A percentile compares a stretch with the other conserved stretches of the same genome.
phyloP scores from a whole-genome alignment of 2,329 filamentous ascomycete species.

The Curvularia hawaiiensis region DNA sequence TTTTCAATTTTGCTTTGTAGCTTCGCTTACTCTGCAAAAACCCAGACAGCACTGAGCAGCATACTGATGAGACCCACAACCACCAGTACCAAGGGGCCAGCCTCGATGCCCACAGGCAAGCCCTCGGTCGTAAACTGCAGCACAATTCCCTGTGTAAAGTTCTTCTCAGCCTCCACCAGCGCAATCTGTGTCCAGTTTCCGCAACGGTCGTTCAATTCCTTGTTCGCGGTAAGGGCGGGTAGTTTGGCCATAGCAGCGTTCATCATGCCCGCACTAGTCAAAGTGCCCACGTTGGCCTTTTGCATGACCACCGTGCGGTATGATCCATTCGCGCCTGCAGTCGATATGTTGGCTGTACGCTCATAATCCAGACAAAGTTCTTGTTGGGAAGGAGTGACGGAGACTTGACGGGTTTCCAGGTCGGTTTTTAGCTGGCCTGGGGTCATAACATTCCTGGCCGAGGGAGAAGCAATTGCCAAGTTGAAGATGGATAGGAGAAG shows the following conservation, averaged over 20 bases:
- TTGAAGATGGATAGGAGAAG: constrained; percentile 35
- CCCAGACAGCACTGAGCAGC: constrained; percentile 33
- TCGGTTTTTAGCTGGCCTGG: constrained; percentile 14
- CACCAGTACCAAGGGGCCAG: constrained; percentile 29
- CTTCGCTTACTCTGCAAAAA: constrained; percentile 22
- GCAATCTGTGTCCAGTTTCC: constrained; percentile 55
- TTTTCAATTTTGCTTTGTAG: background rate
- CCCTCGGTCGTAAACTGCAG: constrained; percentile 39
- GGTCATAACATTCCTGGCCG: constrained; percentile 16
- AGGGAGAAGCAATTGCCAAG: constrained; percentile 22
- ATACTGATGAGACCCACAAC: constrained; percentile 21
- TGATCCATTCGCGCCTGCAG: constrained; percentile 53
- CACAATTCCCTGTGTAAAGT: constrained; percentile 54
- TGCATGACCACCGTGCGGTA: constrained; percentile 55
- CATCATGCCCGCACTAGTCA: constrained; percentile 48
- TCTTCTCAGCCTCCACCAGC: constrained; percentile 51
- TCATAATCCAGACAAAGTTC: constrained; percentile 52
- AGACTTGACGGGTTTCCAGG: constrained; percentile 36
- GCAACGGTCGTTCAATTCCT: constrained; percentile 51
- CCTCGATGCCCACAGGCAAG: constrained; percentile 37
- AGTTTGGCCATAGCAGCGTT: constrained; percentile 49
- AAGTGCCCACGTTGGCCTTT: constrained; percentile 51
- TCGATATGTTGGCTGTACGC: constrained; percentile 55
- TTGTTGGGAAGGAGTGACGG: constrained; percentile 27
- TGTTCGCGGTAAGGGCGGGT: constrained; percentile 48